Conservation (phyloP, 2,329 filamentous ascomycete genomes). For the Colletotrichum sp. region DNA sequence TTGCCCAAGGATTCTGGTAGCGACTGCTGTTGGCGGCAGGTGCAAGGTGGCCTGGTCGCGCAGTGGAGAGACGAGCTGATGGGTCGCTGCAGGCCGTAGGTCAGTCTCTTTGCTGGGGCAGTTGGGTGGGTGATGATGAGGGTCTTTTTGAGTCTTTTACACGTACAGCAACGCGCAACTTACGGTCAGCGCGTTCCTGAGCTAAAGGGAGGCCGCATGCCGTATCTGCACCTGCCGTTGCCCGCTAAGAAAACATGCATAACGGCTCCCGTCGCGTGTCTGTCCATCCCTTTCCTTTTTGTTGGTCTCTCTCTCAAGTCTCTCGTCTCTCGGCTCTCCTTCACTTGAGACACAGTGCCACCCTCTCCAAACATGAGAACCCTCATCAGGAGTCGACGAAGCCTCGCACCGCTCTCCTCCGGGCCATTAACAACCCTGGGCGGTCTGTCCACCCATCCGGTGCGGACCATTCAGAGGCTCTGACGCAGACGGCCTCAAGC, state of each 20-base stretch:
- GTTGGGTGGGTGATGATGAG: background rate
- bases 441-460: background rate
- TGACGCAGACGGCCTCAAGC: background rate
- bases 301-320: background rate
- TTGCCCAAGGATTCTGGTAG: background rate
- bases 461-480: background rate
- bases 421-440: background rate
- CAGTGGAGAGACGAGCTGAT: background rate
- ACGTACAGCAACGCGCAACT: background rate
- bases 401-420: background rate
- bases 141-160: background rate
- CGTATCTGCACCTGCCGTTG: background rate
- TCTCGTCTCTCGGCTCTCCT: background rate
- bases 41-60: background rate
- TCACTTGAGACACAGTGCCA: conserved; percentile 14
- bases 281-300: background rate
- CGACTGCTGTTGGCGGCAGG: background rate
- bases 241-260: conserved; percentile 2
- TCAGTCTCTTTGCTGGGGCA: background rate
- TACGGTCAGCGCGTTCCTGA: background rate
- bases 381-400: background rate
- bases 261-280: background rate
- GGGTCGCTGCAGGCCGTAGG: background rate
- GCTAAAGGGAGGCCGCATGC: background rate
- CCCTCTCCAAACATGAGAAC: conserved; percentile 7